Base-by-base conservation (phyloP, 441 rosid species). In the Cnidoscolus chayamansa region DNA sequence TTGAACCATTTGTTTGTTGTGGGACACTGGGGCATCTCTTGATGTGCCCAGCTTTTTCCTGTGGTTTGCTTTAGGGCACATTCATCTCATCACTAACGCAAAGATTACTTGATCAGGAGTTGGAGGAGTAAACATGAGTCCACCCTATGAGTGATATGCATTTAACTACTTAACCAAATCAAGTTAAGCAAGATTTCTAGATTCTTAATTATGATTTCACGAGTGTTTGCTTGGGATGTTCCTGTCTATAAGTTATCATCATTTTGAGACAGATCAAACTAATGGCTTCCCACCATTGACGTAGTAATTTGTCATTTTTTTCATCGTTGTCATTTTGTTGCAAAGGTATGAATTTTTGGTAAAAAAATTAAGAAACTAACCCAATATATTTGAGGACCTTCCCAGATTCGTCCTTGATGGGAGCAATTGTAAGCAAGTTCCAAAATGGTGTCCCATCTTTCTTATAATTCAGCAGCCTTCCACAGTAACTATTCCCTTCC, bases 381-480 rank as follows among this genome's bases (percentile, higher is more conserved):
- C 99, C 99, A 65, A 95, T 95, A 74, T 88, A 91, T 76, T 92
- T 92, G 80, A 92, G 90, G 68, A 90, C 83, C 37, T 84, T 86
- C 53, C 99, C 98, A 71, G 82, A 71, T 57, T 92, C 98, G 64
- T 91, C 99, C 79, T 92, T 95, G 72, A 95, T 95, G 20, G 99
- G 99, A 1, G 98, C 35, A 78, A 92, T 87, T 0, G 99, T 95
- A 35, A 95, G 99, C 76, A 95, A 90, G 78, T 95, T 95, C 99
- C 99, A 95, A 84, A 95, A 95, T 0, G 96, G 86, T 4, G 91
- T 85, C 68, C 99, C 97, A 71, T 95, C 98, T 81, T 94, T 95
- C 85, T 95, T 92, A 76, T 92, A 95, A 80, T 95, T 95, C 84
- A 91, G 73, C 81, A 92, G 73, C 74, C 99, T 87, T 19, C 96